Percentiles rank a stretch among this genome's conserved stretches.
These are phyloP conservation scores for Bolboschoenus planiculmis DNA, from an alignment of 176 grass and related monocot species.

Conservation along the genomic window DNA sequence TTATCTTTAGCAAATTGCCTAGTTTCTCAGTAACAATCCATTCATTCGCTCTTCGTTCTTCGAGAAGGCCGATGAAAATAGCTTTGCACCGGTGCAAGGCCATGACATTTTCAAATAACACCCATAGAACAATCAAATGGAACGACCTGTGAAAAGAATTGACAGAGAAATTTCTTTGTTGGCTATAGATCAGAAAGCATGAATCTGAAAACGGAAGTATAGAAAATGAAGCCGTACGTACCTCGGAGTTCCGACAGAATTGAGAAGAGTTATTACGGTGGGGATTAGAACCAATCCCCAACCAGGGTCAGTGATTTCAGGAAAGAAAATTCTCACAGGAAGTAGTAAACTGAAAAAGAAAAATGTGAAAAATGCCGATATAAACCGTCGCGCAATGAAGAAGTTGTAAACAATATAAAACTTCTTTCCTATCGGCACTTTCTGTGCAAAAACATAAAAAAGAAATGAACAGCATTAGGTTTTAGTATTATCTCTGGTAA, in stretches of 20 bases:
- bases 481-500: not conserved
- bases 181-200: not conserved
- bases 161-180: not conserved
- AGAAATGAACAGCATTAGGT: not conserved
- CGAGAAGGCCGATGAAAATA: conserved; percentile 44
- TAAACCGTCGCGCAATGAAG: conserved; percentile 46
- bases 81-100: conserved; percentile 62
- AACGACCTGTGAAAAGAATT: conserved; percentile 30
- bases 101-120: conserved; percentile 80
- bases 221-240: conserved; percentile 13
- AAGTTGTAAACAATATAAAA: conserved; percentile 54
- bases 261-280: conserved; percentile 33
- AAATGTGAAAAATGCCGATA: conserved; percentile 47
- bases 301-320: conserved; percentile 33
- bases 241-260: conserved; percentile 55
- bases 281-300: conserved; percentile 53
- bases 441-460: conserved; percentile 26
- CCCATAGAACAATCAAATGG: conserved; percentile 39
- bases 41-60: conserved; percentile 65
- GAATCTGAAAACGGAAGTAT: not conserved
- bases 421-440: conserved; percentile 47
- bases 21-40: conserved; percentile 80
- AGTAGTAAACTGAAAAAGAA: conserved; percentile 55
- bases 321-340: conserved; percentile 41
- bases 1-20: conserved; percentile 37